Evolutionary conservation across 768 basidiomycete species (phyloP), one percentile per base, ranked within the genome.

Genomic region (Tylopilus rubrobrunneus): DNA sequence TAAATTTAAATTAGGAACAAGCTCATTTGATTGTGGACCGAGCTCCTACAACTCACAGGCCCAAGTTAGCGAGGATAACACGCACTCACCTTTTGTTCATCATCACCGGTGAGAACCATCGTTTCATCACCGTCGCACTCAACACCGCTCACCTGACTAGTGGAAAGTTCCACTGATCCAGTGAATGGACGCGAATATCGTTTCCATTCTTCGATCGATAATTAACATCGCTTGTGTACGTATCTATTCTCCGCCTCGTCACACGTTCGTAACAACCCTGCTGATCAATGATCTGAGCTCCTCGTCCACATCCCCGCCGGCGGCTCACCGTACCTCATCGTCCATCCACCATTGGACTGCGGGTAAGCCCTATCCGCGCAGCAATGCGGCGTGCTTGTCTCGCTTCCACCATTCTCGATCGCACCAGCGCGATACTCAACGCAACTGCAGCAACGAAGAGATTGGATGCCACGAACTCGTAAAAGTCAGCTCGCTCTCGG

Each of bases 381-480:
- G 92, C 93, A 36, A 97, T 74, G 65, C 87, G 83, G 53, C 89
- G 77, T 49, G 92, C 89, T 51, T 93, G 92, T 57, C 85, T 73
- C 23, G 84, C 76, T 45, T 87, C 83, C 54, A 91, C 71, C 59
- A 82, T 76, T 58, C 80, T 82, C 42, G 86, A 84, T 44, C 93
- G 78, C 52, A 83, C 76, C 48, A 89, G 76, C 36, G 93, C 76
- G 17, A 92, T 70, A 21, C 76, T 72, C 25, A 93, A 67, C 2
- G 89, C 83, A 11, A 88, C 70, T 1, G 78, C 71, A 2, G 84
- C 84, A 63, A 97, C 86, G 12, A 87, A 59, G 29, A 89, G 62
- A 65, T 94, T 96, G 66, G 90, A 86, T 25, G 85, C 92, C 8
- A 95, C 72, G 69, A 97, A 98, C 68, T 97, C 93, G 72, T 84